Evolutionary conservation across 805 yeast species (phyloP).

Genomic region (Candida ascalaphidarum): DNA sequence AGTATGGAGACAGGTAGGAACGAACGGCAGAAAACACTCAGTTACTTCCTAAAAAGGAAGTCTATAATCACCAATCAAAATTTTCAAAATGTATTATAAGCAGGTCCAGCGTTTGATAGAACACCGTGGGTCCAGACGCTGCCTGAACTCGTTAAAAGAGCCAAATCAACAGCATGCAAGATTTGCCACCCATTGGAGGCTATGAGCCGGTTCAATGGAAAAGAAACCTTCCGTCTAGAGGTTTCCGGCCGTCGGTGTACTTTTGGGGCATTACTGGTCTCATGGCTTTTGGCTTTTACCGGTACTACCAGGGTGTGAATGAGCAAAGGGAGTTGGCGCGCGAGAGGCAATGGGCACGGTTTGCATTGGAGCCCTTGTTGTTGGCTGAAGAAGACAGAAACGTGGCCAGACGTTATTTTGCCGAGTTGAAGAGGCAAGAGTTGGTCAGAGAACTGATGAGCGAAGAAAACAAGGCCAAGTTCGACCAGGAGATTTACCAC

Average conservation of each 20-base stretch:
- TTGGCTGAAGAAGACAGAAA: conserved; percentile 81
- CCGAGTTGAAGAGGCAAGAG: conserved; percentile 62
- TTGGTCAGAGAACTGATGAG: conserved; percentile 34
- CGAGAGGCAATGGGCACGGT: conserved; percentile 72
- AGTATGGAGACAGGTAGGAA: too few species aligned
- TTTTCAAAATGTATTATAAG: too few species aligned
- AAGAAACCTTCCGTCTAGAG: conserved; percentile 77
- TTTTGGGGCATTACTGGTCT: conserved; percentile 55
- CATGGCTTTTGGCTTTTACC: conserved; percentile 67
- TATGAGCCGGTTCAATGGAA: conserved; percentile 86
- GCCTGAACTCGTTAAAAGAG: too few species aligned
- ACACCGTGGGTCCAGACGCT: too few species aligned
- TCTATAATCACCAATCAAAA: too few species aligned
- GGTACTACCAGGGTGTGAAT: conserved; percentile 55
- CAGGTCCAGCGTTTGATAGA: too few species aligned
- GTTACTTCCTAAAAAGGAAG: too few species aligned
- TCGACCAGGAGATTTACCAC: conserved; percentile 34
- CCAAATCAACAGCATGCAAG: too few species aligned
- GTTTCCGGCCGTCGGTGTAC: conserved; percentile 71
- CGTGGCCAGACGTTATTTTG: conserved; percentile 57
- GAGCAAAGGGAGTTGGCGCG: conserved; percentile 70
- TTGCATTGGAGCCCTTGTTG: conserved; percentile 62
- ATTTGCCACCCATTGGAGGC: conserved; percentile 81
- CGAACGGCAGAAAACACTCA: too few species aligned
- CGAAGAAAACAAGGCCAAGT: conserved; percentile 28